Percentiles rank a stretch among this genome's conserved stretches.
Conservation (phyloP, 208 protist genomes). For the Trypanosoma melophagium region DNA sequence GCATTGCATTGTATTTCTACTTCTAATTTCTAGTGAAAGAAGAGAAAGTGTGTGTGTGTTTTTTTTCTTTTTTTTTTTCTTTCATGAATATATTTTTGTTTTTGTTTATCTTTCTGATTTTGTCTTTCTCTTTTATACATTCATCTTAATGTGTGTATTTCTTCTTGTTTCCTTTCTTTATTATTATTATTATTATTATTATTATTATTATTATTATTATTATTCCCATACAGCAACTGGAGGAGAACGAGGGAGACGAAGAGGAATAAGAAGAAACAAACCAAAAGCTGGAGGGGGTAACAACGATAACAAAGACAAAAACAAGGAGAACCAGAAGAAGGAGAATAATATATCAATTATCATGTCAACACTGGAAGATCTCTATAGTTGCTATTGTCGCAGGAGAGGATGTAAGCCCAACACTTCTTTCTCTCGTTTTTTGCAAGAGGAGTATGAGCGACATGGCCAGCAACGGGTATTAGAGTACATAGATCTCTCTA, state of each 20-base stretch:
- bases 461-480: slow-evolving; percentile 34
- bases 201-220: neutral
- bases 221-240: neutral
- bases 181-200: neutral
- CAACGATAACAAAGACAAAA: slow-evolving; percentile 13
- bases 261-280: neutral
- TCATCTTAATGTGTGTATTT: too few relatives aligned
- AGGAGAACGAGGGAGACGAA: slow-evolving; percentile 8
- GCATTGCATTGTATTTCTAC: too few relatives aligned
- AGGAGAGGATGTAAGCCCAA: slow-evolving; percentile 71
- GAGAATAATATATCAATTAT: slow-evolving; percentile 13
- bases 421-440: slow-evolving; percentile 50
- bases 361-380: slow-evolving; percentile 71
- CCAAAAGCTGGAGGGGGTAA: neutral
- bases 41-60: too few relatives aligned
- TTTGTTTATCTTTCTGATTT: too few relatives aligned
- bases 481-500: slow-evolving; percentile 60
- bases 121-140: too few relatives aligned
- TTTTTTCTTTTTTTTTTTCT: too few relatives aligned
- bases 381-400: slow-evolving; percentile 86
- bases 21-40: too few relatives aligned
- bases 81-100: too few relatives aligned
- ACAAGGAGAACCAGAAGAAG: slow-evolving; percentile 6
- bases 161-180: neutral
- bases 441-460: slow-evolving; percentile 46